Percentiles rank a stretch among this genome's conserved stretches.
phyloP scores from a whole-genome alignment of 352 stramenopile genomes.

The Elongisporangium anandrum region DNA sequence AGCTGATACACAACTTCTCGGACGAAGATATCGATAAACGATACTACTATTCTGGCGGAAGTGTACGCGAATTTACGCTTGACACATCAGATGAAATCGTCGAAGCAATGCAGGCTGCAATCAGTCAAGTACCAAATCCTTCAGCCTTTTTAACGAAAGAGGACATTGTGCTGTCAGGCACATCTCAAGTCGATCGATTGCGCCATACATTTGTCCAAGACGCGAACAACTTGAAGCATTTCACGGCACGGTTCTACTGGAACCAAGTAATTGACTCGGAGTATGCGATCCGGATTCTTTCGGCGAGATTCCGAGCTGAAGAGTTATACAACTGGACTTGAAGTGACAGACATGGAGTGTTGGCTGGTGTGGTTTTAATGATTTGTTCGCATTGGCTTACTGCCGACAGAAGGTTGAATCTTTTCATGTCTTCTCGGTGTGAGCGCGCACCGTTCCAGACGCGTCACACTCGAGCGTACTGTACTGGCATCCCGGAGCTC shows the following conservation, averaged over 20 bases:
- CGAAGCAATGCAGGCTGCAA: not conserved
- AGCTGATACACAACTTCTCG: not conserved
- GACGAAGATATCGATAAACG: slow-evolving; percentile 1
- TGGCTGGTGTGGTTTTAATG: too few relatives aligned
- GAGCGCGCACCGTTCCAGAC: too few relatives aligned
- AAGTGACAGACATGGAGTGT: too few relatives aligned
- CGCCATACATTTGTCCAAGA: not conserved
- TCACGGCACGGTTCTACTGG: not conserved
- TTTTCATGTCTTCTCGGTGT: too few relatives aligned
- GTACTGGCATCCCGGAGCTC: too few relatives aligned
- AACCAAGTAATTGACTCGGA: too few relatives aligned
- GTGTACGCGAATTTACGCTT: slow-evolving; percentile 1
- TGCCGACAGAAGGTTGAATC: too few relatives aligned
- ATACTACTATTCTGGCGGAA: slow-evolving; percentile 4
- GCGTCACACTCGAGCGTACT: too few relatives aligned
- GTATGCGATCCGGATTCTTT: too few relatives aligned
- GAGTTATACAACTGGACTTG: too few relatives aligned
- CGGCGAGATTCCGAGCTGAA: too few relatives aligned
- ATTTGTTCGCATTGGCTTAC: too few relatives aligned
- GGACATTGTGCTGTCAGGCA: not conserved
- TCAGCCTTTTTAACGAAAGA: not conserved
- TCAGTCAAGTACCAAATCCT: not conserved
- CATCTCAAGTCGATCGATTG: not conserved
- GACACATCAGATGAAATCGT: not conserved
- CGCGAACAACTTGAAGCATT: not conserved